Percentiles rank a stretch among this genome's conserved stretches.
phyloP scores from a whole-genome alignment of 192 early-diverging fungal genomes.

The Diversispora epigaea region DNA sequence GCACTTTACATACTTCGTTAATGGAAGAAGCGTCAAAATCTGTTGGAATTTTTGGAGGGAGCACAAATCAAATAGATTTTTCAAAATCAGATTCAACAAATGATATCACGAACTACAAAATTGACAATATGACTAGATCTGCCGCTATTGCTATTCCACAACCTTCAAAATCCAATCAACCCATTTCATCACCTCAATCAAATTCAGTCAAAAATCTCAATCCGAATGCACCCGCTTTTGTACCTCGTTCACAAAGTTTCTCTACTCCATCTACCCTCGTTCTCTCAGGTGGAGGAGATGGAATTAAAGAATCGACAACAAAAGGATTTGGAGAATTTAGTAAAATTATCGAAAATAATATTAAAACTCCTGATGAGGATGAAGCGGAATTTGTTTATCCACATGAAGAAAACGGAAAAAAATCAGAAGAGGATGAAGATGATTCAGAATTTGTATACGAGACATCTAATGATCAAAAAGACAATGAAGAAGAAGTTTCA shows the following conservation, averaged over 20 bases:
- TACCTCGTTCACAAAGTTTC: constrained; percentile 11
- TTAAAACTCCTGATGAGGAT: neutral
- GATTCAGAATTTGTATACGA: neutral
- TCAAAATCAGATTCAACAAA: neutral
- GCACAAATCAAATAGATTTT: neutral
- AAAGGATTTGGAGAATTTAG: neutral
- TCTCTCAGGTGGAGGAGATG: neutral
- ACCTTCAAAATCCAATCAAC: no score
- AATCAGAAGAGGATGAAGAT: neutral
- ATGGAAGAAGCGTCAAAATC: neutral
- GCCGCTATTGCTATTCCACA: neutral
- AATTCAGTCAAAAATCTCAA: neutral
- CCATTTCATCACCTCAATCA: neutral
- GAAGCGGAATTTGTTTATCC: constrained; percentile 20
- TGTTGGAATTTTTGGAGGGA: neutral
- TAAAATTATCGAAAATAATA: neutral
- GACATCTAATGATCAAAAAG: neutral
- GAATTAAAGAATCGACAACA: neutral
- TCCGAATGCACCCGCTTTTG: constrained; percentile 21
- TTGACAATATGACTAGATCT: neutral
- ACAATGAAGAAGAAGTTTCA: neutral
- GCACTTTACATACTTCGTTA: no score
- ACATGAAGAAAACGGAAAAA: neutral
- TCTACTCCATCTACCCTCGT: neutral
- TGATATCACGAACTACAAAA: neutral